Evolutionary conservation across 441 rosid genomes (phyloP).

Genomic region (Caryocar brasiliense): DNA sequence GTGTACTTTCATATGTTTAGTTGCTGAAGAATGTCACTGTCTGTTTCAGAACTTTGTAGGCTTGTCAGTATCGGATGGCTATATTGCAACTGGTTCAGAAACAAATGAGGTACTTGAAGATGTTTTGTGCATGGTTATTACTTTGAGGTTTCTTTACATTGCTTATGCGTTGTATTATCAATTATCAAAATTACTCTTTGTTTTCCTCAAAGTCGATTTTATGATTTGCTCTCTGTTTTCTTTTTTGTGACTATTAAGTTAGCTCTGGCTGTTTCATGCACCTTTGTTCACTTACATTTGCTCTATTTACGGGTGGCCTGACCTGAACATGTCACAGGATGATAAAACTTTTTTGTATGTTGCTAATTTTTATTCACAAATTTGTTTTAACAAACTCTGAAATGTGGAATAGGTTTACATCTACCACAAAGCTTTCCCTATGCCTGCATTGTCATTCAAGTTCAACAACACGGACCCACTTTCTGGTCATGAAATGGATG

Average conservation of each 20-base stretch:
- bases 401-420: conserved; percentile 55
- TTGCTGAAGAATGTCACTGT: not conserved
- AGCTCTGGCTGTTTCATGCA: not conserved
- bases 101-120: conserved; percentile 69
- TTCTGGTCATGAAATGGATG: conserved; percentile 60
- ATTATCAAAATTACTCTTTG: not conserved
- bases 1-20: not conserved
- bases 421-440: conserved; percentile 96
- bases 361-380: not conserved
- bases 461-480: conserved; percentile 45
- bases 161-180: no score
- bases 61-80: conserved; percentile 85
- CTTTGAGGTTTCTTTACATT: not conserved
- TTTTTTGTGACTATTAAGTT: not conserved
- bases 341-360: no score
- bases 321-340: no score
- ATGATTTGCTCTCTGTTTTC: not conserved
- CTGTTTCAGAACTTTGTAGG: conserved; percentile 88
- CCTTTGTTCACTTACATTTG: no score
- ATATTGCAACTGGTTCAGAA: conserved; percentile 98
- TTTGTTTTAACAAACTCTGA: not conserved
- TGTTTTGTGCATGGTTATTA: not conserved
- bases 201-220: not conserved
- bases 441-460: conserved; percentile 86
- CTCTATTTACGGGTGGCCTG: no score